phyloP scores from a whole-genome alignment of 768 basidiomycete genomes.

The Erythrobasidium yunnanense region DNA sequence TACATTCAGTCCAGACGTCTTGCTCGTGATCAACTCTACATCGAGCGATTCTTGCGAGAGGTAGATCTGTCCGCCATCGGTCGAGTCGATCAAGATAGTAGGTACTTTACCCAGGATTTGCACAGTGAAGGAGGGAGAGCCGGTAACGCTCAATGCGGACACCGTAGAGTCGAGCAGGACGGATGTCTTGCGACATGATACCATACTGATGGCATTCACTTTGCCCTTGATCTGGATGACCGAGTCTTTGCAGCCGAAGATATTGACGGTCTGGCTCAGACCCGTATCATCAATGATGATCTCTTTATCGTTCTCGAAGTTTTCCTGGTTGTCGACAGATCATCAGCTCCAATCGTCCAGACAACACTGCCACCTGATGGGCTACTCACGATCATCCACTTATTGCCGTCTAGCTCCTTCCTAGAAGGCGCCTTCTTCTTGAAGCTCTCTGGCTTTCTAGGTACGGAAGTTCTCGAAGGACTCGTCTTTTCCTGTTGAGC shows the following conservation, averaged over 20 bases:
- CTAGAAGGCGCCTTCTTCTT: conserved; percentile 80
- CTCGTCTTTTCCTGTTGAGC: background rate
- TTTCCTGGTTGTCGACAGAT: conserved; percentile 54
- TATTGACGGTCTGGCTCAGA: conserved; percentile 70
- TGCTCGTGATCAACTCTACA: conserved; percentile 73
- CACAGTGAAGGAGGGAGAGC: conserved; percentile 81
- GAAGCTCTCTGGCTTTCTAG: conserved; percentile 70
- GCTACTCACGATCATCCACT: conserved; percentile 73
- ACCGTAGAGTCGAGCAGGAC: conserved; percentile 84
- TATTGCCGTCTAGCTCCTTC: conserved; percentile 76
- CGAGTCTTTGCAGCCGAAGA: conserved; percentile 80
- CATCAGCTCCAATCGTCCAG: background rate
- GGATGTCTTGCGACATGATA: conserved; percentile 76
- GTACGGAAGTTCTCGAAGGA: conserved; percentile 39
- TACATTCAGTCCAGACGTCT: conserved; percentile 86
- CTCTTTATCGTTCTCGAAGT: conserved; percentile 67
- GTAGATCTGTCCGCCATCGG: conserved; percentile 90
- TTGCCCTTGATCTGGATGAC: conserved; percentile 81
- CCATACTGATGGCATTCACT: conserved; percentile 83
- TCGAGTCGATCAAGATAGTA: conserved; percentile 85
- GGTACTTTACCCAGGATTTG: conserved; percentile 84
- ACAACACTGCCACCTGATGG: background rate
- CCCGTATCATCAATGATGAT: conserved; percentile 66
- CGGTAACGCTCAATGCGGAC: conserved; percentile 76
- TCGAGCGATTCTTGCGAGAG: conserved; percentile 69